Percentiles rank a stretch among this genome's conserved stretches.
Conservation (phyloP, 352 stramenopile species). For the Phytophthora pinifolia region DNA sequence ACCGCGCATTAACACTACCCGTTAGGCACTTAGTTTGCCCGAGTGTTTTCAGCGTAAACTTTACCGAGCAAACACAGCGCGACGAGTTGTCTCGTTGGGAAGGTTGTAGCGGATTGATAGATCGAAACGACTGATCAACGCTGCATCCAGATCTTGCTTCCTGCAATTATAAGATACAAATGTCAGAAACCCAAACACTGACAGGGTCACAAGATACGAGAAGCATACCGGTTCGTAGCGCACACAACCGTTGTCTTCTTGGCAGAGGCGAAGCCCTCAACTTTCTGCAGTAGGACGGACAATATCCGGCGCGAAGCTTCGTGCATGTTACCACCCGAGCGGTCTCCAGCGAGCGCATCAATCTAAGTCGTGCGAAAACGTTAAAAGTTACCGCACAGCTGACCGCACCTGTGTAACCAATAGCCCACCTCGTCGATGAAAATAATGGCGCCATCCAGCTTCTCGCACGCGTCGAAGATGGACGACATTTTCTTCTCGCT, state of each 20-base stretch:
- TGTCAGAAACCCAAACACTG: background rate
- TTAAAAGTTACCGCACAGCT: slow-evolving; percentile 2
- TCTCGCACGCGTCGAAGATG: slow-evolving; percentile 94
- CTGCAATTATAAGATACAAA: slow-evolving; percentile 30
- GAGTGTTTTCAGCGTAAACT: background rate
- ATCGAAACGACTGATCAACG: slow-evolving; percentile 93
- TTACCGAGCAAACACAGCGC: slow-evolving; percentile 88
- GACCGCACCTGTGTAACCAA: background rate
- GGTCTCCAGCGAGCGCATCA: slow-evolving; percentile 89
- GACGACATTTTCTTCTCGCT: slow-evolving; percentile 94
- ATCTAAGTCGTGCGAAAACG: slow-evolving; percentile 49
- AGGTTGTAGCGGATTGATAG: slow-evolving; percentile 92
- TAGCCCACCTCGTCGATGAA: slow-evolving; percentile 92
- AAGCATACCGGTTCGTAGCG: slow-evolving; percentile 83
- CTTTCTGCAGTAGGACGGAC: slow-evolving; percentile 90
- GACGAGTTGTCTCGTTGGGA: slow-evolving; percentile 78
- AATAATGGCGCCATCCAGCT: slow-evolving; percentile 91
- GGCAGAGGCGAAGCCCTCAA: slow-evolving; percentile 92
- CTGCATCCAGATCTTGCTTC: slow-evolving; percentile 93
- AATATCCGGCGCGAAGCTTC: slow-evolving; percentile 92
- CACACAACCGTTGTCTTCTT: slow-evolving; percentile 94
- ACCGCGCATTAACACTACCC: slow-evolving; percentile 5
- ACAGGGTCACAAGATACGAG: background rate
- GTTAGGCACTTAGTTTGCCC: background rate
- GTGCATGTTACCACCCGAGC: slow-evolving; percentile 89